These are phyloP conservation scores for Zymoseptoria ardabiliae DNA, from an alignment of 2,329 filamentous ascomycete species.

Conservation along the genomic window DNA sequence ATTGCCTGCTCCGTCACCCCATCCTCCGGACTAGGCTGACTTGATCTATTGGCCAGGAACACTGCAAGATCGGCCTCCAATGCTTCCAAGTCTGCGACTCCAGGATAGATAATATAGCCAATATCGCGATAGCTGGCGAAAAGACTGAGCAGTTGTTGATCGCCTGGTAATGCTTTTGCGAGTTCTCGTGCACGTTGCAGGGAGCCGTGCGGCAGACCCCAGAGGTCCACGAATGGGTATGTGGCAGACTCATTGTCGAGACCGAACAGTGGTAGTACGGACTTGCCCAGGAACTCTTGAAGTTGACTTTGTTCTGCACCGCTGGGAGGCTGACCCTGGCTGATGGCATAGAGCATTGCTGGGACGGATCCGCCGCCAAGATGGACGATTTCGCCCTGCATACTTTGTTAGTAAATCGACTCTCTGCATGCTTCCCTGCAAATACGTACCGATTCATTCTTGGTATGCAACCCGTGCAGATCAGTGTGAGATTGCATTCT, in stretches of 20 bases:
- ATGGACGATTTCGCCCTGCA: conserved; percentile 54
- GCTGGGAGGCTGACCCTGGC: conserved; percentile 33
- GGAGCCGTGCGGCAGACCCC: conserved; percentile 53
- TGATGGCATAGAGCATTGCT: conserved; percentile 50
- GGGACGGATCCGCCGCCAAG: conserved; percentile 55
- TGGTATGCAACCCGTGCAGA: conserved; percentile 52
- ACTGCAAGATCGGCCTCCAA: conserved; percentile 49
- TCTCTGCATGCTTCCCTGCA: background rate
- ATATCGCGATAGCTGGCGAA: conserved; percentile 53
- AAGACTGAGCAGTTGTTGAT: conserved; percentile 51
- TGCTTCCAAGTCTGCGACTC: conserved; percentile 48
- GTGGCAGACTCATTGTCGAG: conserved; percentile 58
- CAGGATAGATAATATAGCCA: conserved; percentile 54
- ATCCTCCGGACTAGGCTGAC: conserved; percentile 33
- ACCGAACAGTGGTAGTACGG: conserved; percentile 55
- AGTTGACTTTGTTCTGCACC: conserved; percentile 43
- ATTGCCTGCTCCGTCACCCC: conserved; percentile 48
- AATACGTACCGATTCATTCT: conserved; percentile 39
- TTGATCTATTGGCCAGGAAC: conserved; percentile 47
- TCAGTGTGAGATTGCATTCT: conserved; percentile 32
- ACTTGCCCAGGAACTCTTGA: conserved; percentile 52
- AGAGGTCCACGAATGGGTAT: conserved; percentile 59
- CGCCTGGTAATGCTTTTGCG: conserved; percentile 51
- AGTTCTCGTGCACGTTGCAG: conserved; percentile 51
- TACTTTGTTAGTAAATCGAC: conserved; percentile 7